A percentile compares a stretch with the other conserved stretches of the same genome.
Evolutionary conservation across 1,284 basidiomycete genomes (phyloP).

Genomic region (Malassezia yamatoensis): DNA sequence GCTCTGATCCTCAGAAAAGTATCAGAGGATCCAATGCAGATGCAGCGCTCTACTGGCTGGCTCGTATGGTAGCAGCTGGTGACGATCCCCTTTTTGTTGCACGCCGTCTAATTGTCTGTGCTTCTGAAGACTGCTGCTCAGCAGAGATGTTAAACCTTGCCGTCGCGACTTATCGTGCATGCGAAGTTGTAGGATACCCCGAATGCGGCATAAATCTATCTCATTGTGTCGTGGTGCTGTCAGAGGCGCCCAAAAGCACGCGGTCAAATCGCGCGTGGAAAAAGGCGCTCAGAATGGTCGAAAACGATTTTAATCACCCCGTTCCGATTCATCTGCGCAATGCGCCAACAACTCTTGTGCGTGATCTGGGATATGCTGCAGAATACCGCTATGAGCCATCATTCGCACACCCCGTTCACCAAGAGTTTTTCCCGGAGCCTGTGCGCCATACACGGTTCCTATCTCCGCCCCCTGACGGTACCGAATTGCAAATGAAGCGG

Average conservation of each 20-base stretch:
- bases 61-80: conserved; percentile 53
- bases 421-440: conserved; percentile 52
- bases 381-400: conserved; percentile 62
- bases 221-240: conserved; percentile 69
- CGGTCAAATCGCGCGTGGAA: conserved; percentile 50
- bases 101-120: conserved; percentile 68
- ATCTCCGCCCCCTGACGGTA: conserved; percentile 49
- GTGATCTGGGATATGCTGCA: conserved; percentile 60
- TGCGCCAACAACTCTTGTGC: conserved; percentile 73
- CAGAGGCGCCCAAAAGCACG: conserved; percentile 73
- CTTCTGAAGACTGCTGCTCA: conserved; percentile 75
- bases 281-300: conserved; percentile 30
- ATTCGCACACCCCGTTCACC: conserved; percentile 55
- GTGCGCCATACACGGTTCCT: conserved; percentile 53
- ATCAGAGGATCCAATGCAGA: conserved; percentile 68
- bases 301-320: conserved; percentile 49
- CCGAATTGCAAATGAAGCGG: not conserved
- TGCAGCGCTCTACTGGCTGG: conserved; percentile 73
- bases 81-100: conserved; percentile 80
- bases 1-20: conserved; percentile 53
- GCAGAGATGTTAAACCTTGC: conserved; percentile 54
- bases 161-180: conserved; percentile 28
- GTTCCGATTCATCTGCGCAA: conserved; percentile 75
- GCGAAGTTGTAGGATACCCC: conserved; percentile 67
- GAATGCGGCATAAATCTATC: conserved; percentile 53